Conservation (phyloP, 768 basidiomycete genomes). For the Lentinula sp. region DNA sequence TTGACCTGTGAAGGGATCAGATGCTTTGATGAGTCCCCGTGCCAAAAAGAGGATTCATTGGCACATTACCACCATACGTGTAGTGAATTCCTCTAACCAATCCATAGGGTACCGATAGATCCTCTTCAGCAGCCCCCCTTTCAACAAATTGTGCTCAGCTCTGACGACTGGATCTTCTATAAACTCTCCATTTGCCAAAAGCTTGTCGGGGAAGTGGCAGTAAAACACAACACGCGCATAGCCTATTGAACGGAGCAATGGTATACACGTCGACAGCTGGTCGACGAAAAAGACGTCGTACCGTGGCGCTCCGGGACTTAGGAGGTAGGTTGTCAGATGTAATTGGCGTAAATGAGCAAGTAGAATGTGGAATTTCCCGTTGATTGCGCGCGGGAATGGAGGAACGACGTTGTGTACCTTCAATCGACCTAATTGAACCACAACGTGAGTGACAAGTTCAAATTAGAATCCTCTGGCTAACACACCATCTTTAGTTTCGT, state of each 20-base stretch:
- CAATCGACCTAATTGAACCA: constrained; percentile 57
- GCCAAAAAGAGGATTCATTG: not conserved
- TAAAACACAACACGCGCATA: constrained; percentile 91
- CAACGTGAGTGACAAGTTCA: not conserved
- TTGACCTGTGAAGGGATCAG: constrained; percentile 50
- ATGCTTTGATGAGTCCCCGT: not conserved
- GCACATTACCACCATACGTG: constrained; percentile 44
- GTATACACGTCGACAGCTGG: constrained; percentile 90
- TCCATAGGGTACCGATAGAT: constrained; percentile 90
- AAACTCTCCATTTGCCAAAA: constrained; percentile 68
- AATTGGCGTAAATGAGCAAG: constrained; percentile 87
- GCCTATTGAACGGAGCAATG: constrained; percentile 63
- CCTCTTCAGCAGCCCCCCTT: constrained; percentile 51
- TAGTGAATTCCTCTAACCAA: constrained; percentile 83
- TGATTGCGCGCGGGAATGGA: constrained; percentile 74
- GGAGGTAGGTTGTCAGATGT: constrained; percentile 67
- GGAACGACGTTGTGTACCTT: constrained; percentile 65
- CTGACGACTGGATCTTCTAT: constrained; percentile 43
- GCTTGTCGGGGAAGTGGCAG: constrained; percentile 96
- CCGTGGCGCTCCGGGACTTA: constrained; percentile 37
- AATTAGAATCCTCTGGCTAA: not conserved
- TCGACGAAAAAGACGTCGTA: constrained; percentile 93
- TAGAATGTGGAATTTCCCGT: constrained; percentile 81
- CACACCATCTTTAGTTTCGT: constrained; percentile 88
- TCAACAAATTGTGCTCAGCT: constrained; percentile 20